Conservation (phyloP, 441 rosid genomes). For the Mallotus repandus region DNA sequence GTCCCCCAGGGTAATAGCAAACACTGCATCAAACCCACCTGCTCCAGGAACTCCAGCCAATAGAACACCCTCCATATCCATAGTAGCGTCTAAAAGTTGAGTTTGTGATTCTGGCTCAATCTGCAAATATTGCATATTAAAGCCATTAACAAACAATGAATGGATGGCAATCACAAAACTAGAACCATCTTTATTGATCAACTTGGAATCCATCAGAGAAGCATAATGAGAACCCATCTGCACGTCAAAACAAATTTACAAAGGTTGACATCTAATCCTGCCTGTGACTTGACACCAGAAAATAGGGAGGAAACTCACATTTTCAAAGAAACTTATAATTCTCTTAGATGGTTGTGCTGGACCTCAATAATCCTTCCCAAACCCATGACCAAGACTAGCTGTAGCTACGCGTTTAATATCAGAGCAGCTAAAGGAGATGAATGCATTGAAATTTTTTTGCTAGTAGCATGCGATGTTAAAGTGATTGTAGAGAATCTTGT, state of each 20-base stretch:
- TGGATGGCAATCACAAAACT: constrained; percentile 5
- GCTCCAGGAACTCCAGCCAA: constrained; percentile 97
- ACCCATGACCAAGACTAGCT: no score
- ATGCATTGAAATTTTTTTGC: neutral
- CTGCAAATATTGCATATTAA: constrained; percentile 42
- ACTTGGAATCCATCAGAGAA: no score
- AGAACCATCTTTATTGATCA: neutral
- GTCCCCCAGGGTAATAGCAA: constrained; percentile 73
- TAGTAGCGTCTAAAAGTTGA: constrained; percentile 72
- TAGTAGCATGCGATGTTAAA: constrained; percentile 1
- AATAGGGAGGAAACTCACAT: no score
- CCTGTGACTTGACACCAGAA: no score
- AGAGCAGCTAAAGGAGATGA: constrained; percentile 1
- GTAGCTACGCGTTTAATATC: no score
- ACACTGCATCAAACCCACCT: constrained; percentile 95
- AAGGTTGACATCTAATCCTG: no score
- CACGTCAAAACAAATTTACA: no score
- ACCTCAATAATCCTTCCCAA: no score
- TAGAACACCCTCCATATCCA: constrained; percentile 84
- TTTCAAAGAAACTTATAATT: no score
- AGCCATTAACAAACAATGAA: neutral
- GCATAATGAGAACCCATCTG: no score
- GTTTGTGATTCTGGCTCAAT: constrained; percentile 91
- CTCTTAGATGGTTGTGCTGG: no score
- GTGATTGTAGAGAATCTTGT: neutral